Conservation (phyloP, 148 eudicot genomes). For the Amaranthus cruentus region DNA sequence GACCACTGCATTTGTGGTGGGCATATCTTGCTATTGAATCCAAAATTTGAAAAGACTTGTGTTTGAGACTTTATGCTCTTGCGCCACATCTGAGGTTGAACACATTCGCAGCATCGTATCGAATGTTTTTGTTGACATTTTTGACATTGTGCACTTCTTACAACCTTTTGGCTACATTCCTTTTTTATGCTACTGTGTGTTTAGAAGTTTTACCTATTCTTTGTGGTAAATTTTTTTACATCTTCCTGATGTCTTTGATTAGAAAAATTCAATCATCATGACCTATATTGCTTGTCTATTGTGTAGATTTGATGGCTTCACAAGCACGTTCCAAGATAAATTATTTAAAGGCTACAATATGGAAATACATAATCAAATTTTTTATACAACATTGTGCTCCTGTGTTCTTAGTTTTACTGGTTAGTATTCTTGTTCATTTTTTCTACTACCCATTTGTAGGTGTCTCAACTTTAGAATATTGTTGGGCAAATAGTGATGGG, state of each 20-base stretch:
- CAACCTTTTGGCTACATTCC: neutral
- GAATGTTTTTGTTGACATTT: neutral
- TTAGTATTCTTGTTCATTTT: slow-evolving; percentile 23
- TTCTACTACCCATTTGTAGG: neutral
- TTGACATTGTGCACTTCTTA: neutral
- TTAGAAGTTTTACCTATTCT: neutral
- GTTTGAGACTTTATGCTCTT: neutral
- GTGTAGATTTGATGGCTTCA: slow-evolving; percentile 89
- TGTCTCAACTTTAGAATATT: neutral
- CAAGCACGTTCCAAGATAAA: slow-evolving; percentile 96
- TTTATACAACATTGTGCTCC: slow-evolving; percentile 92
- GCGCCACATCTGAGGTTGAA: neutral
- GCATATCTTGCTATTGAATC: neutral
- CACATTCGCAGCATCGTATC: neutral
- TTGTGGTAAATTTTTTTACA: neutral
- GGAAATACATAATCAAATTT: slow-evolving; percentile 96
- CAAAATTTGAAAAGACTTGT: neutral
- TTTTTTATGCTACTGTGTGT: neutral
- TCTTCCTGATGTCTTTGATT: neutral
- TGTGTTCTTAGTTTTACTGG: slow-evolving; percentile 87
- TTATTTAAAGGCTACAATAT: slow-evolving; percentile 92
- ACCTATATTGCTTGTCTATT: neutral
- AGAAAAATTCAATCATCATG: neutral
- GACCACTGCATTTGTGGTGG: neutral
- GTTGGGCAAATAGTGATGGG: neutral